Conservation (phyloP, 139 green algal genomes). For the Chlorella sp. region DNA sequence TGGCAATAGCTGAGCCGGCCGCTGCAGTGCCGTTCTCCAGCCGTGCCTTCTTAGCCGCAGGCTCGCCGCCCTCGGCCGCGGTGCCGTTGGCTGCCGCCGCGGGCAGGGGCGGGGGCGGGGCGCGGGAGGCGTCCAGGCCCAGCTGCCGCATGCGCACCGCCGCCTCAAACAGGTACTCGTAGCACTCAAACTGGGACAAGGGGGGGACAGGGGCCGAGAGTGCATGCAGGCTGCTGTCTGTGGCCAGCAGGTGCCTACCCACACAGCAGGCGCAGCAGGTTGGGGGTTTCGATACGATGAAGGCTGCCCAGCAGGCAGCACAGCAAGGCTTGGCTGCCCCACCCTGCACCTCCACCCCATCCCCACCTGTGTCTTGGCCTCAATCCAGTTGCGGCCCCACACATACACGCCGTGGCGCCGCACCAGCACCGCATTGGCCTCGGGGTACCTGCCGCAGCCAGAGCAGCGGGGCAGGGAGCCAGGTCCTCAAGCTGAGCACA, state of each 20-base stretch:
- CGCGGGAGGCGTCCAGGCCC: conserved; percentile 75
- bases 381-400: conserved; percentile 87
- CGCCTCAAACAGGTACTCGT: conserved; percentile 96
- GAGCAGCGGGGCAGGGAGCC: no score
- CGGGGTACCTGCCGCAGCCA: conserved; percentile 70
- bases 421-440: conserved; percentile 89
- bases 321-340: no score
- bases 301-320: no score
- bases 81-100: background rate
- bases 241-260: background rate
- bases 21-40: background rate
- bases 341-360: no score
- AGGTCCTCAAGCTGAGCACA: no score
- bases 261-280: background rate
- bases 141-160: conserved; percentile 83
- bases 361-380: conserved; percentile 69
- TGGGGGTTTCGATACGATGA: no score
- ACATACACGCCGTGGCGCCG: conserved; percentile 87
- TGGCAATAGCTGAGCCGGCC: no score
- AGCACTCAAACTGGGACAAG: conserved; percentile 89
- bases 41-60: conserved; percentile 30
- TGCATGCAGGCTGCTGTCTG: background rate
- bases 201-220: background rate
- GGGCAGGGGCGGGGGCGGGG: conserved; percentile 30
- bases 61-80: background rate